Conservation (phyloP, 1,139 yeast genomes). For the Yamadazyma trypodendri region DNA sequence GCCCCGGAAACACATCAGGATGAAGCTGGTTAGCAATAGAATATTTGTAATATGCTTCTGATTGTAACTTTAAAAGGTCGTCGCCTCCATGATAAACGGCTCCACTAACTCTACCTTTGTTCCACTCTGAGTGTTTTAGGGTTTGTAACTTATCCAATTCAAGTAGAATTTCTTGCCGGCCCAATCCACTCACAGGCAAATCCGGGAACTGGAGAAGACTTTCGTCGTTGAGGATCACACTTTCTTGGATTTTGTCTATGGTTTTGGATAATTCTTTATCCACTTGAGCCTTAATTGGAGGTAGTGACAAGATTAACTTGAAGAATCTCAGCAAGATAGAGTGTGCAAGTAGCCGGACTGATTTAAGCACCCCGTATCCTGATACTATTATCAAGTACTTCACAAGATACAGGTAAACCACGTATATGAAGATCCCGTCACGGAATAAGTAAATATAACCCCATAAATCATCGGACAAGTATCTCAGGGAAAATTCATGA, state of each 20-base stretch:
- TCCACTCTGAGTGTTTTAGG: conserved; percentile 75
- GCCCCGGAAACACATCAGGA: conserved; percentile 96
- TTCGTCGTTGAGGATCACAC: conserved; percentile 53
- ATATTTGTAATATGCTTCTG: conserved; percentile 71
- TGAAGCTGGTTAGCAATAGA: conserved; percentile 92
- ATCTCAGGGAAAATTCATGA: conserved; percentile 7
- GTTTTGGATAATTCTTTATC: conserved; percentile 57
- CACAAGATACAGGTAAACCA: conserved; percentile 16
- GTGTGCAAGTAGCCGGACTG: conserved; percentile 12
- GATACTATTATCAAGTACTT: conserved; percentile 15
- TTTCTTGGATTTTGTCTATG: conserved; percentile 48
- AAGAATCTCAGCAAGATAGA: conserved; percentile 22
- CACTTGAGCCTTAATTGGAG: conserved; percentile 56
- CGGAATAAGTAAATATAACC: conserved; percentile 20
- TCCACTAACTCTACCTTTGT: conserved; percentile 82
- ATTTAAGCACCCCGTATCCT: conserved; percentile 42
- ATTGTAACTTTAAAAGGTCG: conserved; percentile 68
- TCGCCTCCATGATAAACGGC: conserved; percentile 96
- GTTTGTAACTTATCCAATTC: conserved; percentile 50
- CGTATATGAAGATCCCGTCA: conserved; percentile 25
- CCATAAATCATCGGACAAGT: conserved; percentile 12
- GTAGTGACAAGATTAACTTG: conserved; percentile 42
- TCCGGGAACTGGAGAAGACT: conserved; percentile 44
- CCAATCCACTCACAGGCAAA: conserved; percentile 60
- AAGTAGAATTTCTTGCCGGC: conserved; percentile 37